Conservation (phyloP, 2,329 filamentous ascomycete species). For the Emericellopsis cladophorae region DNA sequence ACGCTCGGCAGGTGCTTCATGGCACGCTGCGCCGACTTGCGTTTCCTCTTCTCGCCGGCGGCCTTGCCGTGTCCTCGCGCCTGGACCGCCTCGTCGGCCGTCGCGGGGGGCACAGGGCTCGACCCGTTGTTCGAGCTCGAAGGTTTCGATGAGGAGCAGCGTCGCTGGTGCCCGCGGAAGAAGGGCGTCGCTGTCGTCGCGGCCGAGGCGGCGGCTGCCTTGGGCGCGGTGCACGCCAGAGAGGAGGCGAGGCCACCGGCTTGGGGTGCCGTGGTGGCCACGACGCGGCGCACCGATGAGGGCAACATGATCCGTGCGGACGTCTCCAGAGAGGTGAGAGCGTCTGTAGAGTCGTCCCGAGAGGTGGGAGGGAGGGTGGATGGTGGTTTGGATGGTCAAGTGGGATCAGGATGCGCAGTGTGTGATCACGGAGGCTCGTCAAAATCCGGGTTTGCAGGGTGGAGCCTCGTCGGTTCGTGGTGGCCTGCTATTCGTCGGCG, state of each 20-base stretch:
- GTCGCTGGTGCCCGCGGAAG: slow-evolving; percentile 33
- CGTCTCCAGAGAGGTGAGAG: no score
- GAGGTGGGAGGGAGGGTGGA: no score
- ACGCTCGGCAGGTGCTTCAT: slow-evolving; percentile 54
- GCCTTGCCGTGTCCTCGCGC: slow-evolving; percentile 27
- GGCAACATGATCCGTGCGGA: slow-evolving; percentile 29
- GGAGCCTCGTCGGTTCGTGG: no score
- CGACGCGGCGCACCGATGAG: slow-evolving; percentile 42
- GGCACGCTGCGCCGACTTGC: slow-evolving; percentile 35
- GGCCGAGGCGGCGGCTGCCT: slow-evolving; percentile 18
- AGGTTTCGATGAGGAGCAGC: slow-evolving; percentile 50
- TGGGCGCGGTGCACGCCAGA: slow-evolving; percentile 27
- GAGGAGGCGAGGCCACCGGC: slow-evolving; percentile 27
- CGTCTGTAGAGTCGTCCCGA: no score
- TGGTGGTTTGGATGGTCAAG: no score
- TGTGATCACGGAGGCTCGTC: no score
- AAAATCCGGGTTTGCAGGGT: no score
- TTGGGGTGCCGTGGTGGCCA: slow-evolving; percentile 31
- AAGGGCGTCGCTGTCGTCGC: slow-evolving; percentile 20
- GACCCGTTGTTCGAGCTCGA: slow-evolving; percentile 45
- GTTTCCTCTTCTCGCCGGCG: slow-evolving; percentile 40
- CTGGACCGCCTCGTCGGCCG: slow-evolving; percentile 28
- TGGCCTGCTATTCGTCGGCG: no score
- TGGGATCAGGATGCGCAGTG: no score
- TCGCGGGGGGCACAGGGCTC: slow-evolving; percentile 31